Percentiles rank a stretch among this genome's conserved stretches.
These are phyloP conservation scores for Fusarium chlamydosporum DNA, from an alignment of 2,329 filamentous ascomycete species.

Conservation along the genomic window DNA sequence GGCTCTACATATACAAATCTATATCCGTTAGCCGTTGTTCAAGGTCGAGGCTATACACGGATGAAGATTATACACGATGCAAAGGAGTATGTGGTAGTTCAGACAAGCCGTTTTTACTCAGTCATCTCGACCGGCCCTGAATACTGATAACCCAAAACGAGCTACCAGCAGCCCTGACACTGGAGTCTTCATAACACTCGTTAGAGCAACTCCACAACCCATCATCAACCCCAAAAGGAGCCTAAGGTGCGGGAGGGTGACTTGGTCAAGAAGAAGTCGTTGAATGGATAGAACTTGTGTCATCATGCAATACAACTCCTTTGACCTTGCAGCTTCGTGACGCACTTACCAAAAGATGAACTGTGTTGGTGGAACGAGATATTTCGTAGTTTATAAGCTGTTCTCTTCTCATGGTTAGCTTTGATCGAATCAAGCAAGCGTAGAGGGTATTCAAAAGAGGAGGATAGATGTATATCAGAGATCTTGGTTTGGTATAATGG, in stretches of 20 bases:
- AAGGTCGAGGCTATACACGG: constrained; percentile 1
- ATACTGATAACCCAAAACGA: constrained; percentile 68
- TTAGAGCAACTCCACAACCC: constrained; percentile 79
- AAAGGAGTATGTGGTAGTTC: constrained; percentile 41
- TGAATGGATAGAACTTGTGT: constrained; percentile 80
- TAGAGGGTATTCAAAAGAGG: constrained; percentile 20
- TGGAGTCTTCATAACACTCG: constrained; percentile 71
- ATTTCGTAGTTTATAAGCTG: not conserved
- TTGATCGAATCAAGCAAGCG: not conserved
- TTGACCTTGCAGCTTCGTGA: not conserved
- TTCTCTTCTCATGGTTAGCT: constrained; percentile 35
- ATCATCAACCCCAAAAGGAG: constrained; percentile 66
- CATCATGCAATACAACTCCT: constrained; percentile 53
- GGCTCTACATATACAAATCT: constrained; percentile 8
- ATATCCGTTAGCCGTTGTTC: constrained; percentile 30
- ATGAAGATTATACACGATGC: constrained; percentile 4
- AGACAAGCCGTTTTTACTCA: constrained; percentile 80
- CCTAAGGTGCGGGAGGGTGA: constrained; percentile 80
- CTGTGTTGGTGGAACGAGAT: too few relatives aligned
- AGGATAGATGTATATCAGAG: constrained; percentile 62
- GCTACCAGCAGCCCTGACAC: constrained; percentile 62
- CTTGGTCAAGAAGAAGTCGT: constrained; percentile 77
- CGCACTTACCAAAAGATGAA: constrained; percentile 30
- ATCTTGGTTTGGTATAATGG: constrained; percentile 74
- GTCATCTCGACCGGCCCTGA: constrained; percentile 71